Conservation (phyloP, 768 basidiomycete species). For the Hypsizygus marmoreus region DNA sequence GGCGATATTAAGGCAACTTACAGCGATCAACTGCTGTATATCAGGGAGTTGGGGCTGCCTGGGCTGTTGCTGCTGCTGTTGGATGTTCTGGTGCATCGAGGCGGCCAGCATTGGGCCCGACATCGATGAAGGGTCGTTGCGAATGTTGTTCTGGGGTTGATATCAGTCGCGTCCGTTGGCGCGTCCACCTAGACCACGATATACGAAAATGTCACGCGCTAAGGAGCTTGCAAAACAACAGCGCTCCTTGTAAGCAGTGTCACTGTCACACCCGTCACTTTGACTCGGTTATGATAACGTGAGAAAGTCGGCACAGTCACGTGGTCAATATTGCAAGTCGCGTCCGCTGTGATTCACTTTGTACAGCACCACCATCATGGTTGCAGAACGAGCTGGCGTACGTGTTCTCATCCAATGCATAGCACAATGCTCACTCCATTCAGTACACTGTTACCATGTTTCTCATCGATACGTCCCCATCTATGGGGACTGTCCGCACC, state of each 20-base stretch:
- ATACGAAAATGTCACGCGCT: constrained; percentile 31
- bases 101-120: constrained; percentile 44
- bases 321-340: constrained; percentile 33
- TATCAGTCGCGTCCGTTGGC: constrained; percentile 26
- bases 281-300: constrained; percentile 19
- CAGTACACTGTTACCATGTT: constrained; percentile 90
- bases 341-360: constrained; percentile 27
- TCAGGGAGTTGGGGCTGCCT: constrained; percentile 34
- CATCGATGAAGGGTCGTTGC: constrained; percentile 25
- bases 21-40: constrained; percentile 45
- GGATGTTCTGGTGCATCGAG: constrained; percentile 33
- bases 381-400: constrained; percentile 80
- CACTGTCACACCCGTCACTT: constrained; percentile 23
- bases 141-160: constrained; percentile 12
- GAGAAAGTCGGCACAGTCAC: constrained; percentile 26
- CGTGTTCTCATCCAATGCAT: constrained; percentile 21
- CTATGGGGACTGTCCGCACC: constrained; percentile 71
- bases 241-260: too few species aligned
- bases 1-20: constrained; percentile 26
- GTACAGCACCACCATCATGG: constrained; percentile 48
- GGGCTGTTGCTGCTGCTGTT: constrained; percentile 25
- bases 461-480: constrained; percentile 82
- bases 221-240: constrained; percentile 34
- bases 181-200: constrained; percentile 17
- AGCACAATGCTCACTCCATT: constrained; percentile 13